Percentiles rank a stretch among this genome's conserved stretches.
These are phyloP conservation scores for Tilletia caries DNA, from an alignment of 1,284 basidiomycete genomes.

Conservation along the genomic window DNA sequence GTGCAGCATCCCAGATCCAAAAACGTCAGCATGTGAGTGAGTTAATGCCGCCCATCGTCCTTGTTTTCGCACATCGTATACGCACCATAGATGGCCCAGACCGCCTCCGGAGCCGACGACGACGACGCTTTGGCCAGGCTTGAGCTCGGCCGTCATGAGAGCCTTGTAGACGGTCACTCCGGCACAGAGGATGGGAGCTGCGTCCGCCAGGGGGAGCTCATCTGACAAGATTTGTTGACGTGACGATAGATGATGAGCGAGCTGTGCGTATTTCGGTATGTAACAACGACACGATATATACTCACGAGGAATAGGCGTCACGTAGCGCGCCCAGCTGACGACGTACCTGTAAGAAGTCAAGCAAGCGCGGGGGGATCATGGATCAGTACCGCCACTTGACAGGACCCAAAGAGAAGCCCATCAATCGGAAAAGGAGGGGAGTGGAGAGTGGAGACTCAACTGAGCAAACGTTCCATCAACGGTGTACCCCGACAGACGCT, in stretches of 20 bases:
- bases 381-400: neutral
- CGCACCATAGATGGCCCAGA: conserved; percentile 56
- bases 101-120: conserved; percentile 72
- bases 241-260: no score
- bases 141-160: conserved; percentile 66
- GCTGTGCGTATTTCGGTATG: no score
- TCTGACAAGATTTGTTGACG: conserved; percentile 67
- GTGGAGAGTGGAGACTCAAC: neutral
- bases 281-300: no score
- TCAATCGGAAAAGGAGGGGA: no score
- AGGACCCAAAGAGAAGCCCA: conserved; percentile 19
- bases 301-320: conserved; percentile 58
- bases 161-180: conserved; percentile 80
- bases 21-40: no score
- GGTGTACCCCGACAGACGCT: conserved; percentile 58
- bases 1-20: no score
- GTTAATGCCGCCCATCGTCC: no score
- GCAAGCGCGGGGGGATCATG: neutral
- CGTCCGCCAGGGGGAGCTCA: conserved; percentile 64
- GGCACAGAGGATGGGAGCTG: conserved; percentile 74
- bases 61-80: no score
- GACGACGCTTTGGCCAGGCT: conserved; percentile 74
- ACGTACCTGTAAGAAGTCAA: conserved; percentile 40
- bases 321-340: conserved; percentile 66
- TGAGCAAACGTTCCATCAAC: conserved; percentile 80